Base-by-base conservation (phyloP, 2,329 filamentous ascomycete genomes). In the Curvularia spicifera region DNA sequence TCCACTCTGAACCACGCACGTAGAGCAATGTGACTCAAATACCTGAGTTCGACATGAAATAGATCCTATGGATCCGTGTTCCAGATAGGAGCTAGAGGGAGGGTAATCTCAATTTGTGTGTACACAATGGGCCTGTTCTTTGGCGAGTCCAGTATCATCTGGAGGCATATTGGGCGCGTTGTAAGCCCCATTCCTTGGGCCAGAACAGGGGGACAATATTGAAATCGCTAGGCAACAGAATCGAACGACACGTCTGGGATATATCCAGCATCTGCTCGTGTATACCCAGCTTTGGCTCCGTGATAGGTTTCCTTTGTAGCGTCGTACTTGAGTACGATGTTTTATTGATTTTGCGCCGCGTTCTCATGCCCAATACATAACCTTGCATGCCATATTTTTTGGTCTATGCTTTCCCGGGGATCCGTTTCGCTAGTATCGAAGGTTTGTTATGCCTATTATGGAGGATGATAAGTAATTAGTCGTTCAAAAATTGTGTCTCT, bases 31-130 rank as follows among this genome's bases (percentile, higher is more conserved):
- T 31, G 20, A 28, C 53, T 28, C 35, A 64, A 24, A 37, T 37
- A 37, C 33, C 4, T 26, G 29, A 63, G 43, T 28, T 55, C 47
- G 26, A 63, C 29, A 18, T 51, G 26, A 37, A 65, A 31, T 40
- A 43, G 53, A 4, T 35, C 39, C 7, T 48, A 12, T 6, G 22
- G n/a, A 13, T 49, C 33, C 24, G 43, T 37, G 6, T 15, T 13
- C 57, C 55, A 56, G n/a, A 56, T 20, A 20, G 50, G 35, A 37
- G 39, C 35, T 59, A 26, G 46, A 9, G 51, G 50, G 35, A 65
- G 39, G 15, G 53, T 45, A 33, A n/a, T 57, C 47, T 26, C 59
- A 69, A 3, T 56, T 46, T 2, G 66, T 44, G 2, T 51, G 39
- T 5, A 65, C 20, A 7, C 52, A 53, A 12, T 53, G 18, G 2